phyloP scores from a whole-genome alignment of 2,329 filamentous ascomycete species.

The Dissoconium aciculare region DNA sequence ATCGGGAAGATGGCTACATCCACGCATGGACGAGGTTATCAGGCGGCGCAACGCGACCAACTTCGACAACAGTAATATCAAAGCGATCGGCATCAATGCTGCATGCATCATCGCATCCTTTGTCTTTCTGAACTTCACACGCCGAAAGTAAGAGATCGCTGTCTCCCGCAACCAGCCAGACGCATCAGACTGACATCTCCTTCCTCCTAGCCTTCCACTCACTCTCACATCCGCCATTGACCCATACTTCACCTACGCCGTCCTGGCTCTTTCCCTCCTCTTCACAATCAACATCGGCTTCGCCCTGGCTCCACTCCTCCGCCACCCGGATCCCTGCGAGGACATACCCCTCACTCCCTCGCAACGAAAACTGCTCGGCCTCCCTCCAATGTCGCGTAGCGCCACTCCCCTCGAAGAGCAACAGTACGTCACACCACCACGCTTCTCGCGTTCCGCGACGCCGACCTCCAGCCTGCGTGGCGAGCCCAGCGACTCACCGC shows the following conservation, averaged over 20 bases:
- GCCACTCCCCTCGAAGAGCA: slow-evolving; percentile 52
- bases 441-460: slow-evolving; percentile 56
- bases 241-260: slow-evolving; percentile 24
- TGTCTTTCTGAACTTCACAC: slow-evolving; percentile 28
- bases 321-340: slow-evolving; percentile 58
- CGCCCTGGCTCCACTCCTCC: slow-evolving; percentile 58
- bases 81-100: slow-evolving; percentile 53
- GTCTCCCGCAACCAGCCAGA: no score
- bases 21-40: slow-evolving; percentile 73
- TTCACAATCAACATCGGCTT: slow-evolving; percentile 48
- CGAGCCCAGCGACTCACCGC: slow-evolving; percentile 37
- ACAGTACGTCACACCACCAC: slow-evolving; percentile 69
- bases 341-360: slow-evolving; percentile 86
- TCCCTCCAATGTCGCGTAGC: slow-evolving; percentile 51
- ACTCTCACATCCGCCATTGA: slow-evolving; percentile 4
- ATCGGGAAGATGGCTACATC: slow-evolving; percentile 60
- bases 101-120: slow-evolving; percentile 38
- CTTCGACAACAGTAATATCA: slow-evolving; percentile 65
- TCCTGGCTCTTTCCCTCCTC: slow-evolving; percentile 40
- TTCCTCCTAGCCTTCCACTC: no score
- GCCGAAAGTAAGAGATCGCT: slow-evolving; percentile 13
- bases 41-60: slow-evolving; percentile 61
- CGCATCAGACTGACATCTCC: no score
- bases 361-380: slow-evolving; percentile 70
- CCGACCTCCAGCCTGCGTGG: slow-evolving; percentile 37